Conservation (phyloP, 345 rosid genomes). For the Hibiscus tridactylites region DNA sequence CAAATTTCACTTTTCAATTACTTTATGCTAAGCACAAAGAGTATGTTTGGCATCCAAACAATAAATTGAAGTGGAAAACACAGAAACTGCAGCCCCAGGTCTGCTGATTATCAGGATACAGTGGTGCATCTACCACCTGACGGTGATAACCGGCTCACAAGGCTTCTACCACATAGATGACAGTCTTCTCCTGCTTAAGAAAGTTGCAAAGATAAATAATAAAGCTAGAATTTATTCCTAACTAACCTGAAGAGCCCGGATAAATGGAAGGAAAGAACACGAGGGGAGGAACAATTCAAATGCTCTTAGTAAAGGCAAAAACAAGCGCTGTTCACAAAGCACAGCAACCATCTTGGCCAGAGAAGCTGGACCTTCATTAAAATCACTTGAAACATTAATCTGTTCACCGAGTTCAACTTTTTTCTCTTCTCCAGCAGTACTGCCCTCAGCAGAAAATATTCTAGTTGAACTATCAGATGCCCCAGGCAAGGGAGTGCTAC, state of each 20-base stretch:
- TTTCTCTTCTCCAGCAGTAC: constrained; percentile 37
- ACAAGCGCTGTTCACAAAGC: constrained; percentile 85
- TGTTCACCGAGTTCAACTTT: constrained; percentile 31
- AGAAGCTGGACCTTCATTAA: constrained; percentile 53
- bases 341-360: constrained; percentile 91
- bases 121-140: not conserved
- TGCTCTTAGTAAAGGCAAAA: constrained; percentile 89
- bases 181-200: not conserved
- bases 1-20: constrained; percentile 1
- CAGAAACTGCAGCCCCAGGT: constrained; percentile 4
- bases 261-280: constrained; percentile 76
- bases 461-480: constrained; percentile 29
- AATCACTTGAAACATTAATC: constrained; percentile 37
- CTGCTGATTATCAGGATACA: constrained; percentile 8
- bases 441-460: constrained; percentile 24
- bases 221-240: constrained; percentile 11
- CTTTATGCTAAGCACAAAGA: not conserved
- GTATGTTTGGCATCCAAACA: constrained; percentile 6
- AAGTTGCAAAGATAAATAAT: constrained; percentile 11
- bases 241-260: constrained; percentile 97
- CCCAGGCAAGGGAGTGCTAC: constrained; percentile 33
- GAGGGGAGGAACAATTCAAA: constrained; percentile 98
- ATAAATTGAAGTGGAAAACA: not conserved
- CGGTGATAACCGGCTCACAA: constrained; percentile 1
- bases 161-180: not conserved